Conservation (phyloP, 805 yeast genomes). For the Candida boleticola region DNA sequence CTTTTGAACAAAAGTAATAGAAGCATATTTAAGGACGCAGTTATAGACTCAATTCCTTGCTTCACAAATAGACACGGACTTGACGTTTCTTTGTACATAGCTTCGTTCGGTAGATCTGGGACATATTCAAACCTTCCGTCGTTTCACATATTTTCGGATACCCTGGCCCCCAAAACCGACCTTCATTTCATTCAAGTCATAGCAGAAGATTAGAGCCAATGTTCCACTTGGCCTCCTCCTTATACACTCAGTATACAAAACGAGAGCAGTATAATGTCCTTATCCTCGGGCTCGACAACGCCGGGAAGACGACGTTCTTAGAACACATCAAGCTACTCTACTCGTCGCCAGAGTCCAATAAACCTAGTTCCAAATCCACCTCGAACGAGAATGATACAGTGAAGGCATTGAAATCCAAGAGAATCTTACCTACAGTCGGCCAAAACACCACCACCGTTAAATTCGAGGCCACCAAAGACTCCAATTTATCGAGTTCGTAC, state of each 20-base stretch:
- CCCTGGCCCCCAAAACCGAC: no score
- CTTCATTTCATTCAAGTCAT: no score
- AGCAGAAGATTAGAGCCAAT: no score
- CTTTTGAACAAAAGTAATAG: no score
- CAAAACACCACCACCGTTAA: constrained; percentile 64
- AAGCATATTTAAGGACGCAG: no score
- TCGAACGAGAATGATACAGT: constrained; percentile 41
- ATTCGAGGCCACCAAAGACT: constrained; percentile 38
- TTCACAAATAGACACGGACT: no score
- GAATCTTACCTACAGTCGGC: constrained; percentile 91
- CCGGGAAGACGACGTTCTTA: constrained; percentile 75
- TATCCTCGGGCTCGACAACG: constrained; percentile 89
- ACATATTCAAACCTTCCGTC: no score
- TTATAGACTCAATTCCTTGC: no score
- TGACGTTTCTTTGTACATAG: no score
- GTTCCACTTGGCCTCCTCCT: constrained; percentile 45
- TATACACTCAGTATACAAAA: constrained; percentile 44
- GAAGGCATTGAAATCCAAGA: constrained; percentile 36
- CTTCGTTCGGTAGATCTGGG: no score
- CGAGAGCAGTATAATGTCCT: constrained; percentile 49
- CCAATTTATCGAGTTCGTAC: constrained; percentile 27
- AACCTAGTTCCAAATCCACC: constrained; percentile 61
- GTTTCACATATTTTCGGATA: no score
- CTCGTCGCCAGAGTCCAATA: constrained; percentile 17
- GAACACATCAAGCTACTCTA: constrained; percentile 41